Evolutionary conservation across 139 green algal species (phyloP), one percentile per base, ranked within the genome.

Genomic region (Chlamydomonas asymmetrica): DNA sequence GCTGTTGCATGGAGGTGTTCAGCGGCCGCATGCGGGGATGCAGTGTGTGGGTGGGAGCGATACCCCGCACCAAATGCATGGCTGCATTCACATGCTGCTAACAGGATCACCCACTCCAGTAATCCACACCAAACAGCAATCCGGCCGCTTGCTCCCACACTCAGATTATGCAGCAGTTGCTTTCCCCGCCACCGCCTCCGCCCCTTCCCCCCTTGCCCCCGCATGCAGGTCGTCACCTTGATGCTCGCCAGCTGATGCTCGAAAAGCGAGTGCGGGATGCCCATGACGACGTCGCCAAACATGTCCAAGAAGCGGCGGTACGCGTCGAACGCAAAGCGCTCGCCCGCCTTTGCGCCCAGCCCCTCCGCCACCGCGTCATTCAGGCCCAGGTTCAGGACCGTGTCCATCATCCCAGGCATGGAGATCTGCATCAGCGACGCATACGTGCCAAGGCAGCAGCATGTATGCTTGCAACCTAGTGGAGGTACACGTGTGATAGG

Each of bases 321-420:
- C 69, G 76, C 61, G 73, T 86, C 94, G 48, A 81, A 93, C 9
- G 92, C 92, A 75, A 97, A 96, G 65, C 86, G 84, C 49, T 89
- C 82, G 63, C 81, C 81, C 16, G 63, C 25, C 9, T 83, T 82
- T 32, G 79, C 77, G 0, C 67, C 92, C 62, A 97, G 85, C 9
- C 87, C 90, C 41, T 82, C 75, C 1, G 92, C 87, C 60, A 92
- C 79, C 16, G 67, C 74, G 69, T 97, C 92, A 83, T 95, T 97
- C 35, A 97, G 80, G 23, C 93, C 93, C 41, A 97, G 74, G 85
- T 97, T 97, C 34, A 97, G 89, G 52, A 97, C 91, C 29, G 93
- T 97, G 85, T 97, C 92, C 91, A 97, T 95, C 93, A 97, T 97
- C 71, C 93, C 93, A 23, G 89, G 88, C 88, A 92, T 93, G 63